Conservation (phyloP, 1,139 yeast species). For the Schwanniomyces etchellsii region DNA sequence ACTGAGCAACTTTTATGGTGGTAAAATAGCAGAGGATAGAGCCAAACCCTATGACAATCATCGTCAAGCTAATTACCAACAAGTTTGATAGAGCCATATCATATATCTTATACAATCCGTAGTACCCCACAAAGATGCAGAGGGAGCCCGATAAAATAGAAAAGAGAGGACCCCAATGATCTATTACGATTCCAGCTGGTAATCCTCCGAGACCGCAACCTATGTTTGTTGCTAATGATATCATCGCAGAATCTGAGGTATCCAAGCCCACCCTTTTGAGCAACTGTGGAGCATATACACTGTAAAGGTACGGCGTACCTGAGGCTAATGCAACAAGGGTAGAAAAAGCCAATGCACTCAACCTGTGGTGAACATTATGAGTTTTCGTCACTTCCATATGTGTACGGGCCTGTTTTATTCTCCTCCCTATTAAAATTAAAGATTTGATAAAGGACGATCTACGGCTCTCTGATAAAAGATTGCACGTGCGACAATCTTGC, state of each 20-base stretch:
- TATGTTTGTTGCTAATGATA: slow-evolving; percentile 55
- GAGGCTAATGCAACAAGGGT: slow-evolving; percentile 40
- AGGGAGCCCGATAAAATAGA: slow-evolving; percentile 53
- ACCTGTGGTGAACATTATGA: slow-evolving; percentile 7
- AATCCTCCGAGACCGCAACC: slow-evolving; percentile 68
- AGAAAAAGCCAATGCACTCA: slow-evolving; percentile 7
- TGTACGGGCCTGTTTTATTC: no score
- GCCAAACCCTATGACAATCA: slow-evolving; percentile 56
- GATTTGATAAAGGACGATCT: no score
- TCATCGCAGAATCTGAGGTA: slow-evolving; percentile 55
- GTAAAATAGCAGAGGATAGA: slow-evolving; percentile 61
- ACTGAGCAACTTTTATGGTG: slow-evolving; percentile 61
- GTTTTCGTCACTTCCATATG: no score
- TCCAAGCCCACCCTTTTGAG: slow-evolving; percentile 51
- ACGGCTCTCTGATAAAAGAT: no score
- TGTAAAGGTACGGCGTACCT: slow-evolving; percentile 70
- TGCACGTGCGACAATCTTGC: no score
- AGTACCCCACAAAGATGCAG: slow-evolving; percentile 39
- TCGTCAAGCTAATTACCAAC: slow-evolving; percentile 26
- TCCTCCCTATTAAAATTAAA: no score
- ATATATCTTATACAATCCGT: slow-evolving; percentile 28
- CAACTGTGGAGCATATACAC: slow-evolving; percentile 69
- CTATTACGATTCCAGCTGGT: slow-evolving; percentile 64
- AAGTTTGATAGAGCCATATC: slow-evolving; percentile 16
- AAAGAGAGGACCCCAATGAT: slow-evolving; percentile 48